These are phyloP conservation scores for Evansstolkia leycettana DNA, from an alignment of 495 filamentous ascomycete species.

Conservation along the genomic window DNA sequence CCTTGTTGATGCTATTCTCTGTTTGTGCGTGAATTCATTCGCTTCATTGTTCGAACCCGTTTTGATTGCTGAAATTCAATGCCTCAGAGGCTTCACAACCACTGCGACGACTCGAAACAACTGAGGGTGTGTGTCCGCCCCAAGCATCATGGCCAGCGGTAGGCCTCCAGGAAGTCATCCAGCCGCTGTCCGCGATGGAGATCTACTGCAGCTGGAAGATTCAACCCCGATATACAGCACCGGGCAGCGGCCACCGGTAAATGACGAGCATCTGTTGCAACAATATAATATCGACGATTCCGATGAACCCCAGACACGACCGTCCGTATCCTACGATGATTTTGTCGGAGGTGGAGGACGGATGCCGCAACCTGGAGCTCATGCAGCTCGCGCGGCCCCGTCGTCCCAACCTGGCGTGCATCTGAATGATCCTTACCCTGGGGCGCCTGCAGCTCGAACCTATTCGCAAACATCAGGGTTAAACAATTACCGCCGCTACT, in stretches of 20 bases:
- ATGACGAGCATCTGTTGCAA: conserved; percentile 64
- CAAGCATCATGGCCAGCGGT: conserved; percentile 42
- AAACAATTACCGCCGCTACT: conserved; percentile 81
- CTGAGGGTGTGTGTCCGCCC: conserved; percentile 31
- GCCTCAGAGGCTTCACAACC: conserved; percentile 28
- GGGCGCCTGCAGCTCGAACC: conserved; percentile 27
- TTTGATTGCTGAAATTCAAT: conserved; percentile 17
- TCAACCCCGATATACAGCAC: conserved; percentile 57
- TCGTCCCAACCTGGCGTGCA: conserved; percentile 18
- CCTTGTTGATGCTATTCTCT: too few relatives aligned
- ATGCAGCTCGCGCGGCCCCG: conserved; percentile 15
- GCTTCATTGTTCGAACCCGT: not conserved
- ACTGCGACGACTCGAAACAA: conserved; percentile 10
- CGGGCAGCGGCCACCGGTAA: conserved; percentile 57
- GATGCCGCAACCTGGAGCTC: conserved; percentile 30
- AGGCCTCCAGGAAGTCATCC: conserved; percentile 51
- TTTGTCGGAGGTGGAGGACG: conserved; percentile 62
- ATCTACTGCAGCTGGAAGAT: conserved; percentile 64
- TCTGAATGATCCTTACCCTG: conserved; percentile 35
- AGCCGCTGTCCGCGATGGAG: conserved; percentile 46
- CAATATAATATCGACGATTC: conserved; percentile 56
- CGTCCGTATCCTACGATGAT: conserved; percentile 87
- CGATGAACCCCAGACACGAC: conserved; percentile 51
- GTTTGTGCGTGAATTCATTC: not conserved
- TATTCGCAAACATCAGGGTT: conserved; percentile 82